phyloP scores from a whole-genome alignment of 139 green algal genomes.

The Chlorella sp. region DNA sequence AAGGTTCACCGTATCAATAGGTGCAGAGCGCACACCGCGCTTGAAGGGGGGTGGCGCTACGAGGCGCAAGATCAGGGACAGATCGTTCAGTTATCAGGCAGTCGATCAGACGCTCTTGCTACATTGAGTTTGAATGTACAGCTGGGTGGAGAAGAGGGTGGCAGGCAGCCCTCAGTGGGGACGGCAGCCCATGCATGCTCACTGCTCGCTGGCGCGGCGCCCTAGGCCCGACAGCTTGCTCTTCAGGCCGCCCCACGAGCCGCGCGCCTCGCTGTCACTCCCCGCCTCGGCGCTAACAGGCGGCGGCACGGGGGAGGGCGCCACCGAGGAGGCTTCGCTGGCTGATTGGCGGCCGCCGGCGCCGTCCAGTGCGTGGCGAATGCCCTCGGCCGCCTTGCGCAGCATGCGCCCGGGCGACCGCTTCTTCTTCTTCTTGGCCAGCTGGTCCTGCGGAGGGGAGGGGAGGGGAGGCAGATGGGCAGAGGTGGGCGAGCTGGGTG shows the following conservation, averaged over 20 bases:
- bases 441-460: slow-evolving; percentile 2
- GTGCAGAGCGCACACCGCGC: no score
- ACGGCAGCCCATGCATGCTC: neutral
- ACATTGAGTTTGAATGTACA: no score
- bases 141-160: no score
- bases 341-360: neutral
- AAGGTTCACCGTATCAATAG: no score
- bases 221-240: slow-evolving; percentile 1
- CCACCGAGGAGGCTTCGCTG: neutral
- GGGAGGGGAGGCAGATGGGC: neutral
- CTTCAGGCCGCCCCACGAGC: slow-evolving; percentile 18
- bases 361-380: neutral
- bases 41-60: no score
- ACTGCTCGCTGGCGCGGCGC: neutral
- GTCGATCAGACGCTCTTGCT: no score
- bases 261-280: neutral
- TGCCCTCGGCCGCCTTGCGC: slow-evolving; percentile 26
- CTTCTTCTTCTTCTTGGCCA: slow-evolving; percentile 30
- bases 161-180: no score
- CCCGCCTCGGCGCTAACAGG: neutral
- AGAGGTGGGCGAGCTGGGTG: neutral
- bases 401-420: slow-evolving; percentile 10
- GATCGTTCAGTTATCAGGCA: no score
- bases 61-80: no score
- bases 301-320: neutral